Evolutionary conservation across 805 yeast species (phyloP), one percentile per base, ranked within the genome.

Genomic region (Lachancea sp.): DNA sequence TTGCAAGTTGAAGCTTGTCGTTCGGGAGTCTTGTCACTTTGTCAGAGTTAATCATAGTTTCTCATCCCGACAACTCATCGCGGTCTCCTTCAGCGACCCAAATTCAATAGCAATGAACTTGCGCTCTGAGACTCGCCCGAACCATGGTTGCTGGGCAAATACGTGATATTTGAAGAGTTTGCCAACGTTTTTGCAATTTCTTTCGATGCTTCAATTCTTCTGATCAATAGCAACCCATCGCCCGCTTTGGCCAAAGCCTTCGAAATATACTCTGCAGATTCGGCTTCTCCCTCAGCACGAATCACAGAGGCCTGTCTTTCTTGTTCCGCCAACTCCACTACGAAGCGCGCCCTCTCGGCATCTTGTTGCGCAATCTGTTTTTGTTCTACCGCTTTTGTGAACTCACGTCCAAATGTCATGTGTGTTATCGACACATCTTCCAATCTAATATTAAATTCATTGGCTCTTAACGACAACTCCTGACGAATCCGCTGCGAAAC

Each of bases 281-380:
- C 97, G 37, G 98, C 98, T 69, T 92, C 98, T 68, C 97, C 98
- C 67, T 92, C 98, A 21, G 98, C 98, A 56, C 97, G 79, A 51
- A 92, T 89, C 55, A 92, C 87, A 35, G 85, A 71, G 2, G 97
- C 98, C 64, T 83, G 89, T 61, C 95, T 78, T 65, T 90, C 97
- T 69, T 92, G 98, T 65, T 92, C 97, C 7, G 97, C 97, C 61
- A 83, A 83, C 60, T 89, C 97, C 41, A 92, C 97, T 39, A 86
- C 71, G 60, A 78, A 92, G 58, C 83, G 83, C 44, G 97, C 96
- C 52, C 98, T 77, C 70, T 92, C 97, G 18, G 98, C 97, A 61
- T 92, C 98, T 68, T 92, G 98, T 69, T 92, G 98, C 23, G 98
- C 98, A 67, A 92, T 94, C 68, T 92, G 97, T 64, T 92, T 92